Evolutionary conservation across 2,329 filamentous ascomycete species (phyloP).

Genomic region (Aspergillus hortae): DNA sequence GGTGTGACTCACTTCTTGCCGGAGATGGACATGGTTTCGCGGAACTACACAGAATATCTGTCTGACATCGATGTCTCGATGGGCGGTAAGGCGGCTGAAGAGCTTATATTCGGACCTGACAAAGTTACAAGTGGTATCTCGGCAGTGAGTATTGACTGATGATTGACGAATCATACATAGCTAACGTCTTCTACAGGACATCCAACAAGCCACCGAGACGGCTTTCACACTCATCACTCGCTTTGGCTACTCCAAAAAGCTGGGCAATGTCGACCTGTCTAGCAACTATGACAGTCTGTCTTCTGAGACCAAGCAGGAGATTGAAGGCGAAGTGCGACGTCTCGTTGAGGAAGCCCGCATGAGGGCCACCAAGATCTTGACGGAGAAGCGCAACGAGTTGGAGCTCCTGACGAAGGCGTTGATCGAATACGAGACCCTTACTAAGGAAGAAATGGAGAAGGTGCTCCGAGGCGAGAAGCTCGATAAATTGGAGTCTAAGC

Average conservation of each 20-base stretch:
- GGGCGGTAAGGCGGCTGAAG: slow-evolving; percentile 83
- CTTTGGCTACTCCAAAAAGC: slow-evolving; percentile 80
- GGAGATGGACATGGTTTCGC: slow-evolving; percentile 88
- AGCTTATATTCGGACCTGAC: slow-evolving; percentile 86
- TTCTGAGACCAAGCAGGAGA: slow-evolving; percentile 77
- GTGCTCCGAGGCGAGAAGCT: slow-evolving; percentile 85
- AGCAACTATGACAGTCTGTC: slow-evolving; percentile 79
- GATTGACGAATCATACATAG: neutral
- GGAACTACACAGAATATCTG: slow-evolving; percentile 78
- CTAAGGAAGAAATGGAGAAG: slow-evolving; percentile 83
- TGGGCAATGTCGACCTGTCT: slow-evolving; percentile 86
- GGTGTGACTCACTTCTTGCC: slow-evolving; percentile 86
- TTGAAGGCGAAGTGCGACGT: slow-evolving; percentile 83
- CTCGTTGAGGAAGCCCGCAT: slow-evolving; percentile 77
- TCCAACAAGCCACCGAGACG: slow-evolving; percentile 73
- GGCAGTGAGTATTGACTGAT: slow-evolving; percentile 53
- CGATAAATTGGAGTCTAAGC: slow-evolving; percentile 59
- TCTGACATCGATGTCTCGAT: slow-evolving; percentile 75
- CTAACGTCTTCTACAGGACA: slow-evolving; percentile 58
- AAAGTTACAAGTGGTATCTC: slow-evolving; percentile 87
- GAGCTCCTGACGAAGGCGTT: slow-evolving; percentile 85
- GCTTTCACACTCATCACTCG: slow-evolving; percentile 86
- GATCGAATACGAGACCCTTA: slow-evolving; percentile 90
- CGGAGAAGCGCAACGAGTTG: slow-evolving; percentile 74
- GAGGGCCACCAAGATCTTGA: slow-evolving; percentile 68